phyloP scores from a whole-genome alignment of 2,329 filamentous ascomycete species.

The Pseudogymnoascus sp. region DNA sequence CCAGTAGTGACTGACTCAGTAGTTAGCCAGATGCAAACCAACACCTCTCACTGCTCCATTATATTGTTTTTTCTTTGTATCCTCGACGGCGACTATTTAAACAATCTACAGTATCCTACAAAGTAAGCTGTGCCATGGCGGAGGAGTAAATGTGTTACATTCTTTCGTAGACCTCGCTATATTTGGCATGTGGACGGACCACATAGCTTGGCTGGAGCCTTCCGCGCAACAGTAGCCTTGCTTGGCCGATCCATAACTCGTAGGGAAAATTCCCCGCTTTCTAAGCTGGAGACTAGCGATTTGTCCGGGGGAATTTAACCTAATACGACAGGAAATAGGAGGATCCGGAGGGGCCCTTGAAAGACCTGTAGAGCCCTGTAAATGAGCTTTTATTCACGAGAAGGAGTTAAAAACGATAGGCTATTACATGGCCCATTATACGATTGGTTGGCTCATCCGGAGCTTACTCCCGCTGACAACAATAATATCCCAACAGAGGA shows the following conservation, averaged over 20 bases:
- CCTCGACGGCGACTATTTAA: neutral
- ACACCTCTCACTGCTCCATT: neutral
- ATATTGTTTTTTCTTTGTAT: neutral
- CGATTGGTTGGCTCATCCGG: too few relatives aligned
- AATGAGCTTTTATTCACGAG: neutral
- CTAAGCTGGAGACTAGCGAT: neutral
- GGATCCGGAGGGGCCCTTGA: neutral
- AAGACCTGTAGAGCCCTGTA: too few relatives aligned
- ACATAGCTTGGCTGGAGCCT: neutral
- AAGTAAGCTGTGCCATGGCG: neutral
- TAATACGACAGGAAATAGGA: neutral
- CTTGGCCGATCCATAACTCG: neutral
- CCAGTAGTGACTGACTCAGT: neutral
- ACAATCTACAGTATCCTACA: neutral
- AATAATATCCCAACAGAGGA: neutral
- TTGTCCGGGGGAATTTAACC: neutral
- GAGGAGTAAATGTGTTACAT: neutral
- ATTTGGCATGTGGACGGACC: slow-evolving; percentile 4
- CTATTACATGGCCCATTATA: too few relatives aligned
- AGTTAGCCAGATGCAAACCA: neutral
- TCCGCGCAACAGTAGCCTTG: neutral
- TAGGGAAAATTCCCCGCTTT: neutral
- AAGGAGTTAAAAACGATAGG: neutral
- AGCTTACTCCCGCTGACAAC: too few relatives aligned
- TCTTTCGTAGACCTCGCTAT: neutral